These are phyloP conservation scores for Stagonosporopsis vannaccii DNA, from an alignment of 2,329 filamentous ascomycete genomes.

Conservation along the genomic window DNA sequence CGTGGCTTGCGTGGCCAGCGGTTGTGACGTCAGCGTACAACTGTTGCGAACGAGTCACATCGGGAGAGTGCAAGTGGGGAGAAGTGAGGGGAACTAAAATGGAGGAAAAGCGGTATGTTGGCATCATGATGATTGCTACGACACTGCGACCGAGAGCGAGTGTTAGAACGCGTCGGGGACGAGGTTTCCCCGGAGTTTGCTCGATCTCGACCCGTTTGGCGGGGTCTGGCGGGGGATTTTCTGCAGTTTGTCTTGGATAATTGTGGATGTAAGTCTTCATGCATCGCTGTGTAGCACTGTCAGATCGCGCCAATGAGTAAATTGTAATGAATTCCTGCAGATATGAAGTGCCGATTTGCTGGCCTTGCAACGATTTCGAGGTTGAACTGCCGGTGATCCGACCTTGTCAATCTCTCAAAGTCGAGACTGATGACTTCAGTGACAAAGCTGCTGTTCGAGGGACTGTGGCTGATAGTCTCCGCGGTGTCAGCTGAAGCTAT, in stretches of 20 bases:
- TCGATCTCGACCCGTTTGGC: constrained; percentile 3
- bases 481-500: background rate
- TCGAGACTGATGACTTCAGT: background rate
- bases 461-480: constrained; percentile 1
- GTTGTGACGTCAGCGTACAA: constrained; percentile 18
- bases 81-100: constrained; percentile 6
- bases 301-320: constrained; percentile 1
- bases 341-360: background rate
- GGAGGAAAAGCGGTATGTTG: background rate
- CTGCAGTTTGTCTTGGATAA: constrained; percentile 3
- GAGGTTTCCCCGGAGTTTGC: constrained; percentile 1
- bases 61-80: background rate
- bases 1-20: constrained; percentile 7
- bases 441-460: background rate
- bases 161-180: background rate
- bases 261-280: constrained; percentile 4
- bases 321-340: background rate
- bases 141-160: background rate
- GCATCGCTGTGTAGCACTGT: background rate
- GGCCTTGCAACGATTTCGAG: no score
- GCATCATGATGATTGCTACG: background rate
- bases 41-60: background rate
- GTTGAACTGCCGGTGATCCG: background rate
- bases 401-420: background rate
- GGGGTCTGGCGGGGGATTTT: constrained; percentile 13